These are phyloP conservation scores for Rhipidocladum racemiflorum DNA, from an alignment of 176 grass and related monocot genomes.

Conservation along the genomic window DNA sequence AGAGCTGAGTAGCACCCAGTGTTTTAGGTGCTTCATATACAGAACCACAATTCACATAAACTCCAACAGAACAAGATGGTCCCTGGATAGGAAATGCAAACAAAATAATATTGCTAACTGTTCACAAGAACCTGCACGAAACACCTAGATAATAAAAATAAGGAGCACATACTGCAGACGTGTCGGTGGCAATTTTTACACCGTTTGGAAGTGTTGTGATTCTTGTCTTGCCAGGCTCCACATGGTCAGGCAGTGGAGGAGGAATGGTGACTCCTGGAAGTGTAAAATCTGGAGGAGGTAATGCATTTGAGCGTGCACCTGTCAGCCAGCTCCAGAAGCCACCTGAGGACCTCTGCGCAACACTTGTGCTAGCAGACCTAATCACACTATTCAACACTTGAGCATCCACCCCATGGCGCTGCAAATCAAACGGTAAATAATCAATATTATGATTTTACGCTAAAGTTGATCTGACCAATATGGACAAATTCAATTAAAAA, in stretches of 20 bases:
- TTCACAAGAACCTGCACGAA: constrained; percentile 23
- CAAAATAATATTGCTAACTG: constrained; percentile 12
- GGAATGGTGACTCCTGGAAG: constrained; percentile 73
- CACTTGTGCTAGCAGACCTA: constrained; percentile 67
- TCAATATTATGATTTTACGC: neutral
- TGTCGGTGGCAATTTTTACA: constrained; percentile 79
- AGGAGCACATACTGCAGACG: constrained; percentile 61
- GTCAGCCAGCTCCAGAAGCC: constrained; percentile 70
- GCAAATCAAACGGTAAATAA: constrained; percentile 31
- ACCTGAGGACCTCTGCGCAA: constrained; percentile 61
- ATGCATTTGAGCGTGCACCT: constrained; percentile 58
- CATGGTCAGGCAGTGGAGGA: constrained; percentile 57
- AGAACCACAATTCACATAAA: constrained; percentile 80
- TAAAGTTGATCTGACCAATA: neutral
- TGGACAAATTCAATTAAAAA: neutral
- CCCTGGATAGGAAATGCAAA: constrained; percentile 45
- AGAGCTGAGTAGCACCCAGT: constrained; percentile 62
- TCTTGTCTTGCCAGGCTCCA: constrained; percentile 64
- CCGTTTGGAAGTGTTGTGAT: constrained; percentile 80
- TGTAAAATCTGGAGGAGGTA: constrained; percentile 70
- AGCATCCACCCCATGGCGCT: constrained; percentile 37
- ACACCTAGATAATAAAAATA: constrained; percentile 19
- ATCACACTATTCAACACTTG: constrained; percentile 41
- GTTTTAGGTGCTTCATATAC: constrained; percentile 70
- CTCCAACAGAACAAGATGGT: constrained; percentile 70